These are phyloP conservation scores for Saccharomyces mikatae DNA, from an alignment of 805 yeast genomes.

Conservation along the genomic window DNA sequence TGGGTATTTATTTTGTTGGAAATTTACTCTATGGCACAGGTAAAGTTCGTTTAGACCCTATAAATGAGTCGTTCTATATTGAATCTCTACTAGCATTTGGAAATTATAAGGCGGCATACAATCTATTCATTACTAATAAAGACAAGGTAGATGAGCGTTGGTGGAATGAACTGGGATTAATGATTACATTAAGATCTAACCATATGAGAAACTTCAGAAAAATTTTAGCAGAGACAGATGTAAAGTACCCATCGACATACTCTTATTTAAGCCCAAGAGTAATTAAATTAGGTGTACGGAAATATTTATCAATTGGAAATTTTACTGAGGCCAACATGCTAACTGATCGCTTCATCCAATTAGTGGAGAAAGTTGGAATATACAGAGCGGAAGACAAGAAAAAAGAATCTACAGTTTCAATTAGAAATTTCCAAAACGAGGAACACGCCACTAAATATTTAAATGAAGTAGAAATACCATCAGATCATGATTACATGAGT, in stretches of 20 bases:
- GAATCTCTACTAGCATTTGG: constrained; percentile 35
- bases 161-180: constrained; percentile 47
- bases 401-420: not conserved
- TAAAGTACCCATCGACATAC: constrained; percentile 15
- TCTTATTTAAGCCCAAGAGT: constrained; percentile 34
- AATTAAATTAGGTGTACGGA: constrained; percentile 30
- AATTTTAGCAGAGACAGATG: constrained; percentile 24
- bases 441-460: constrained; percentile 11
- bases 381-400: constrained; percentile 7
- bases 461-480: constrained; percentile 22
- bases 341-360: constrained; percentile 23
- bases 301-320: constrained; percentile 24
- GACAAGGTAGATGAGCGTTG: constrained; percentile 38
- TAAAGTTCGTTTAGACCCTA: constrained; percentile 41
- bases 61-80: constrained; percentile 44
- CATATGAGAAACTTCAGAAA: constrained; percentile 33
- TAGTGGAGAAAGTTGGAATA: constrained; percentile 22
- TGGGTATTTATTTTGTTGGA: constrained; percentile 36
- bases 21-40: constrained; percentile 35
- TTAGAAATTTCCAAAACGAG: not conserved
- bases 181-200: constrained; percentile 32
- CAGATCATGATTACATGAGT: constrained; percentile 20
- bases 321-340: constrained; percentile 26
- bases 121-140: constrained; percentile 32
- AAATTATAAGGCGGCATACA: constrained; percentile 31